Evolutionary conservation across 2,329 filamentous ascomycete species (phyloP), one percentile per base, ranked within the genome.

Genomic region (Cladophialophora chaetospira): DNA sequence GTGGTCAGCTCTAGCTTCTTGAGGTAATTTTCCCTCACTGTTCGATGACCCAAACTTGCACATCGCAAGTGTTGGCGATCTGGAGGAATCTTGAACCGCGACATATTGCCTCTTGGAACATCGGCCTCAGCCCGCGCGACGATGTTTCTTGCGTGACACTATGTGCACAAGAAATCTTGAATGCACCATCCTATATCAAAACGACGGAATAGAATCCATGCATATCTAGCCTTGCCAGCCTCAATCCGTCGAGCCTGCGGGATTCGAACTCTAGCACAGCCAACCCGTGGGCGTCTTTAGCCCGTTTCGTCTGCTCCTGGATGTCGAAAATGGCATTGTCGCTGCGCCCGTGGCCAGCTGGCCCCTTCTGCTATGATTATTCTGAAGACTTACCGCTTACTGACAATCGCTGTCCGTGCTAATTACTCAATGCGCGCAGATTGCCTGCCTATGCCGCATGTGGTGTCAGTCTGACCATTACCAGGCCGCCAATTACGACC

Each of bases 311-410:
- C 36, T 38, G 21, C 25, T 25, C 26, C 11, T 4, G 9, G 13
- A 40, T 19, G 42, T 44, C 42, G 23, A 42, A 28, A 43, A 29
- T 29, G 48, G 28, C 28, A 42, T 43, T 19, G 23, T 40, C 19
- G 31, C 48, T 51, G 35, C 35, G 36, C 35, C 35, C 35, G 48
- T 35, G 48, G 42, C 48, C 40, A 19, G 25, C 23, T 29, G 35
- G 48, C 48, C 48, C 48, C 48, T 23, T 43, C 48, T 51, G 23
- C 48, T 43, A 40, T 42, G 48, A 42, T 51, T 51, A 51, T 51
- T 35, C 28, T 53, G 49, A 45, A 47, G 19, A 40, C 49, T 53
- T 45, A 53, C 38, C 49, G 49, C 49, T 53, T 35, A 45, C 48
- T 17, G 21, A 42, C 38, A 45, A 15, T 45, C 10, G 29, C 28